Conservation (phyloP, 441 rosid species). For the Aquilaria agallochum region DNA sequence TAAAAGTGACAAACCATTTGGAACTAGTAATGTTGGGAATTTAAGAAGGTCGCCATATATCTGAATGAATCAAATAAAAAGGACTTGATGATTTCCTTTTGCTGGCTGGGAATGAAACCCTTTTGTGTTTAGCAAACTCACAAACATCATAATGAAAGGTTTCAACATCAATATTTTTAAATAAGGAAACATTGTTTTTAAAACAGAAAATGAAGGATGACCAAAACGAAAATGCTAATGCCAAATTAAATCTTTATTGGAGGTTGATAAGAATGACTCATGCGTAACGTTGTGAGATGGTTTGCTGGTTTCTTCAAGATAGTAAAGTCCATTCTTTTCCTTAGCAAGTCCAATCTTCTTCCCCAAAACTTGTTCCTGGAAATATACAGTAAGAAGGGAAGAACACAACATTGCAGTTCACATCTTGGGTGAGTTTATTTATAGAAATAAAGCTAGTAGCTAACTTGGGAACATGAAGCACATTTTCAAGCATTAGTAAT, state of each 20-base stretch:
- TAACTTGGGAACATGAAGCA: background rate
- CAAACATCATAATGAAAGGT: conserved; percentile 1
- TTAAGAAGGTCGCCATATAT: conserved; percentile 1
- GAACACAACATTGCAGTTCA: background rate
- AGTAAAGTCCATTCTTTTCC: background rate
- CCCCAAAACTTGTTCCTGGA: background rate
- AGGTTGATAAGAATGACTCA: background rate
- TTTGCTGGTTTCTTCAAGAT: background rate
- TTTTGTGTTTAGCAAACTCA: conserved; percentile 8
- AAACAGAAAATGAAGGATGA: background rate
- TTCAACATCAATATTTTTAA: background rate
- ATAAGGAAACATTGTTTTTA: background rate
- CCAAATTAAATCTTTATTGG: background rate
- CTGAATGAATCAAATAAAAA: conserved; percentile 6
- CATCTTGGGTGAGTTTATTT: background rate
- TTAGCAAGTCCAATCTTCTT: conserved; percentile 5
- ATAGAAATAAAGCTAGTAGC: background rate
- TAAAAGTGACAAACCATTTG: conserved; percentile 6
- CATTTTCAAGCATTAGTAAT: background rate
- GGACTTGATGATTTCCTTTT: background rate
- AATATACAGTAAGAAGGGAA: background rate
- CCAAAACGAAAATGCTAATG: background rate
- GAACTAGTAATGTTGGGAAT: background rate
- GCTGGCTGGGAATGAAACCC: background rate
- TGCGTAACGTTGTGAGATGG: background rate